Conservation (phyloP, 2,329 filamentous ascomycete genomes). For the Aspergillus bombycis region DNA sequence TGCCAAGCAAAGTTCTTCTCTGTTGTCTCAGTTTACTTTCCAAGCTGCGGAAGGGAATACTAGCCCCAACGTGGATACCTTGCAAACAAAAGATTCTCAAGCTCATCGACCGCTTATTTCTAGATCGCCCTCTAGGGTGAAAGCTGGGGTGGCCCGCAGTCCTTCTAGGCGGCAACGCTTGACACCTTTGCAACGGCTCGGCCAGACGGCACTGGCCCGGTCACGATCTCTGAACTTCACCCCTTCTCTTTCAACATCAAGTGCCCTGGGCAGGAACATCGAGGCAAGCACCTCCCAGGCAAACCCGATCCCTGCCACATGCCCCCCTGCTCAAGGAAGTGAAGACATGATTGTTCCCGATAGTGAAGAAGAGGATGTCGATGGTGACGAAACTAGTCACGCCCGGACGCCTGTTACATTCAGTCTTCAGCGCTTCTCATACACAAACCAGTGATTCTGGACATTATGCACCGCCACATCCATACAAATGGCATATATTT, state of each 20-base stretch:
- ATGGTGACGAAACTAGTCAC: constrained; percentile 16
- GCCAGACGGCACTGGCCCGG: constrained; percentile 42
- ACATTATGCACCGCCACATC: background rate
- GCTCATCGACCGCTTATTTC: background rate
- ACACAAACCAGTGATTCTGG: background rate
- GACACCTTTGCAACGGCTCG: constrained; percentile 47
- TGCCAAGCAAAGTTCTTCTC: constrained; percentile 37
- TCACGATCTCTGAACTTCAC: constrained; percentile 40
- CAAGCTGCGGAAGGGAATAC: constrained; percentile 19
- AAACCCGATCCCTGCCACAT: background rate
- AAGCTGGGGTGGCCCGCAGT: background rate
- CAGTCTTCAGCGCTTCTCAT: constrained; percentile 41
- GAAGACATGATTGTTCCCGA: constrained; percentile 57
- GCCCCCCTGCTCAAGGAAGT: constrained; percentile 43
- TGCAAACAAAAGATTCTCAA: background rate
- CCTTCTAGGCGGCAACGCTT: constrained; percentile 20
- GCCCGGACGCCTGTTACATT: constrained; percentile 24
- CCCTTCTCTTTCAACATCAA: constrained; percentile 10
- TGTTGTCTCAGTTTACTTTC: constrained; percentile 43
- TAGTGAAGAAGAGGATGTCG: constrained; percentile 51
- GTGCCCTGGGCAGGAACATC: background rate
- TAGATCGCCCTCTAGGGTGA: background rate
- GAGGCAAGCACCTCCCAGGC: background rate
- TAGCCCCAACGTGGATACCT: constrained; percentile 4
- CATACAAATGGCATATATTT: background rate